Conservation (phyloP, 148 eudicot genomes). For the Gaultheria prostrata region DNA sequence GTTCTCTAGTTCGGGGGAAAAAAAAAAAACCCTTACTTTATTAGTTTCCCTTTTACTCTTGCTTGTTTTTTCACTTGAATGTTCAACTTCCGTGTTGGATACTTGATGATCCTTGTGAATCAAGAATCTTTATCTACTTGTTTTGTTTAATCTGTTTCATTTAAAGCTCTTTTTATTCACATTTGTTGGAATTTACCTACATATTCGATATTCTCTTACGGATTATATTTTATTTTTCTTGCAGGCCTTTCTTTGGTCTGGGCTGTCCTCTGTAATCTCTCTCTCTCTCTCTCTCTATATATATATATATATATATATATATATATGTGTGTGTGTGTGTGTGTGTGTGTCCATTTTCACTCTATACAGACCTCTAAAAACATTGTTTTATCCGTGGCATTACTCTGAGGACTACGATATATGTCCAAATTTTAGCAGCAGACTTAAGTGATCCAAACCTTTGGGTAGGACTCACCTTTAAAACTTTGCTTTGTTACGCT, state of each 20-base stretch:
- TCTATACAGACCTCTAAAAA: too few species aligned
- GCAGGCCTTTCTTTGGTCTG: slow-evolving; percentile 30
- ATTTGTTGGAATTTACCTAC: background rate
- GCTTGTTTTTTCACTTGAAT: background rate
- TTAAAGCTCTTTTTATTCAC: background rate
- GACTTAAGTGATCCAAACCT: background rate
- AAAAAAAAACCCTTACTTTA: background rate
- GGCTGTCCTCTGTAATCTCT: slow-evolving; percentile 24
- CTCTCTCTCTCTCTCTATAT: slow-evolving; percentile 15
- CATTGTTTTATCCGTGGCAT: too few species aligned
- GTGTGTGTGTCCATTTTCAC: too few species aligned
- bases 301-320: too few species aligned
- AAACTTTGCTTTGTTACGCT: too few species aligned
- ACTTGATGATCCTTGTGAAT: slow-evolving; percentile 4
- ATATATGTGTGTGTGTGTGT: too few species aligned
- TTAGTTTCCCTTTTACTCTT: background rate
- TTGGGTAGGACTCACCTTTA: background rate
- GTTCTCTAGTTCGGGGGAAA: background rate
- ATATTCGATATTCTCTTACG: background rate
- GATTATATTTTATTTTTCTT: background rate
- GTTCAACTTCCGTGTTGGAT: background rate
- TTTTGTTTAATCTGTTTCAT: background rate
- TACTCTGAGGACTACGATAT: too few species aligned
- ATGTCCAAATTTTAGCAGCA: too few species aligned
- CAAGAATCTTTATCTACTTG: background rate